phyloP scores from a whole-genome alignment of 805 yeast genomes.

The Cyberlindnera saturnus region DNA sequence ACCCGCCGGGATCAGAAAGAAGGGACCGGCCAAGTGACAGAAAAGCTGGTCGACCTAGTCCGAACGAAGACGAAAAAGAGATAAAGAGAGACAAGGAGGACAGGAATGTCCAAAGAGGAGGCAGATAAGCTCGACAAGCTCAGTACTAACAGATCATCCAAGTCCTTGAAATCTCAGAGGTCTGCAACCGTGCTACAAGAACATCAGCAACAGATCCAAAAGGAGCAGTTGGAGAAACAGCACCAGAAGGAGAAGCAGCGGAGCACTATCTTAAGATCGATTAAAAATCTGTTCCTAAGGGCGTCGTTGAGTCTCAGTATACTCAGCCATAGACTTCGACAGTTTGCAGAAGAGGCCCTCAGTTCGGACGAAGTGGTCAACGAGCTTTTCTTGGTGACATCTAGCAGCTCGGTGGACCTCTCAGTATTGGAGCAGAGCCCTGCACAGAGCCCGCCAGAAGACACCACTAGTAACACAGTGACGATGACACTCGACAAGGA shows the following conservation, averaged over 20 bases:
- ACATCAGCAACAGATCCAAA: background rate
- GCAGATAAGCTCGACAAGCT: too few species aligned
- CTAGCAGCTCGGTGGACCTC: slow-evolving; percentile 26
- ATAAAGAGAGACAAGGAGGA: too few species aligned
- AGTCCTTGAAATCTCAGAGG: too few species aligned
- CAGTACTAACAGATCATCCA: too few species aligned
- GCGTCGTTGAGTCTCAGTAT: slow-evolving; percentile 34
- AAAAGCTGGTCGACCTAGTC: too few species aligned
- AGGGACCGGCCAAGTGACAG: too few species aligned
- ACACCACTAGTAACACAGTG: background rate
- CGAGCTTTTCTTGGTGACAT: slow-evolving; percentile 40
- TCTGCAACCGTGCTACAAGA: too few species aligned
- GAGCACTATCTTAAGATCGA: slow-evolving; percentile 10
- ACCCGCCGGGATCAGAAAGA: too few species aligned
- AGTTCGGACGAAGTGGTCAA: slow-evolving; percentile 44
- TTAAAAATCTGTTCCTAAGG: slow-evolving; percentile 30
- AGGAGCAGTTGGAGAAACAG: slow-evolving; percentile 8
- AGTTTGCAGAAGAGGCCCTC: slow-evolving; percentile 43
- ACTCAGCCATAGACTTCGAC: slow-evolving; percentile 29
- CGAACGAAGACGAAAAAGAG: too few species aligned
- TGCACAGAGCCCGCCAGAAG: background rate
- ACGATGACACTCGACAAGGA: slow-evolving; percentile 5
- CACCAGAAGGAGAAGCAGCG: background rate
- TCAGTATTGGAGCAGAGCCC: slow-evolving; percentile 23
- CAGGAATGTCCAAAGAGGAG: too few species aligned